These are phyloP conservation scores for Suhomyces wounanorum DNA, from an alignment of 1,139 yeast species.

Conservation along the genomic window DNA sequence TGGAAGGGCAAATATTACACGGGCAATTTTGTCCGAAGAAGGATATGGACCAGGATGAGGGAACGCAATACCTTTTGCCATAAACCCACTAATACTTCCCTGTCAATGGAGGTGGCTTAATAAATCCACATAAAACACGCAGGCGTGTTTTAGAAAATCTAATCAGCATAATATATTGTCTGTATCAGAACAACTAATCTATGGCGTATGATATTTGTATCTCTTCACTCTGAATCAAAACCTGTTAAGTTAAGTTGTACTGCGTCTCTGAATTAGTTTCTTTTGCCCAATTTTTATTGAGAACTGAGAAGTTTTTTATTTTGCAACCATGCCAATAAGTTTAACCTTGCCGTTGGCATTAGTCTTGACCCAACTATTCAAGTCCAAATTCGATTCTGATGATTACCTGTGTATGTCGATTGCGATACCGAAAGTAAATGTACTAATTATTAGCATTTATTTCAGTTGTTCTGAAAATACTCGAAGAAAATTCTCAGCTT, in stretches of 20 bases:
- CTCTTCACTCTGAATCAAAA: no score
- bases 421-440: no score
- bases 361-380: background rate
- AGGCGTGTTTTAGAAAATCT: no score
- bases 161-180: no score
- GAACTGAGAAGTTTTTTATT: background rate
- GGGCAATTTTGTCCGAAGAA: conserved; percentile 57
- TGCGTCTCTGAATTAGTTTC: no score
- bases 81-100: background rate
- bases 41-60: conserved; percentile 60
- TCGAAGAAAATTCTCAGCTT: background rate
- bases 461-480: background rate
- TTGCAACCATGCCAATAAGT: background rate
- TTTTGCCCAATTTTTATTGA: no score
- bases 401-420: background rate
- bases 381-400: background rate
- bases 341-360: background rate
- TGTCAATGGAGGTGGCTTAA: background rate
- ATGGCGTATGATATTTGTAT: no score
- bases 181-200: no score
- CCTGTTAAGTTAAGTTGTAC: no score
- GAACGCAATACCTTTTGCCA: background rate
- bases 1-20: conserved; percentile 65
- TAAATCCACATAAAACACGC: background rate
- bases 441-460: background rate